A percentile compares a stretch with the other conserved stretches of the same genome.
phyloP scores from a whole-genome alignment of 78 protist genomes.

The Isochrysis galbana region DNA sequence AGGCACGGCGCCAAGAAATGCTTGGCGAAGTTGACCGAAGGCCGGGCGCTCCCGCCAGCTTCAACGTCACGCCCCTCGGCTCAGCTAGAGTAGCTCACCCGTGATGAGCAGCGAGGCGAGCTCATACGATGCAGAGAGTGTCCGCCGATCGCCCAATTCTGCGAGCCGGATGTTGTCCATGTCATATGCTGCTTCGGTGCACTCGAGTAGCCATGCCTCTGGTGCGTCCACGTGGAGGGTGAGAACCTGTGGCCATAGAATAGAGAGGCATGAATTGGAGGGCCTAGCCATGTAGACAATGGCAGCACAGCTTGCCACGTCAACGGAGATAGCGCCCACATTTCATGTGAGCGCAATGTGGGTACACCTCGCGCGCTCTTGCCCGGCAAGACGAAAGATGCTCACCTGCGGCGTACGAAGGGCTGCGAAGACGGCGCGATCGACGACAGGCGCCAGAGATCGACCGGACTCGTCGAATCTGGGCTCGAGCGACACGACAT shows the following conservation, averaged over 20 bases:
- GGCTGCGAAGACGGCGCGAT: not conserved
- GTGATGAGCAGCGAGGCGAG: slow-evolving; percentile 38
- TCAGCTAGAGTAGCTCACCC: no score
- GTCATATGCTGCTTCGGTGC: slow-evolving; percentile 32
- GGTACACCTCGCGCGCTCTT: no score
- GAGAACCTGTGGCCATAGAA: not conserved
- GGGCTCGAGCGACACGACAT: not conserved
- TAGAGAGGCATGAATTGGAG: no score
- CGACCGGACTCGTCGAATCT: not conserved
- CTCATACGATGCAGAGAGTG: not conserved
- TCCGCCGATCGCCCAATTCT: not conserved
- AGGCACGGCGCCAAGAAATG: no score
- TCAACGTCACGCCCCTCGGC: no score
- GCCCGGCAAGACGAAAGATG: no score
- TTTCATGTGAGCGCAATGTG: no score
- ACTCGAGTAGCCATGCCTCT: slow-evolving; percentile 51
- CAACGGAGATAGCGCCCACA: no score
- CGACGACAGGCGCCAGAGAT: not conserved
- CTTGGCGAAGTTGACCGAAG: no score
- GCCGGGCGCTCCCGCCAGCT: no score
- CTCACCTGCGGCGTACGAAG: not conserved
- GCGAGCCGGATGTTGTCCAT: slow-evolving; percentile 64
- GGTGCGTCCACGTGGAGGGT: slow-evolving; percentile 43
- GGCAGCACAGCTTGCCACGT: no score
- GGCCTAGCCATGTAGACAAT: no score